Percentiles rank a stretch among this genome's conserved stretches.
Evolutionary conservation across 2,329 filamentous ascomycete species (phyloP).

Genomic region (Ustulina deusta): DNA sequence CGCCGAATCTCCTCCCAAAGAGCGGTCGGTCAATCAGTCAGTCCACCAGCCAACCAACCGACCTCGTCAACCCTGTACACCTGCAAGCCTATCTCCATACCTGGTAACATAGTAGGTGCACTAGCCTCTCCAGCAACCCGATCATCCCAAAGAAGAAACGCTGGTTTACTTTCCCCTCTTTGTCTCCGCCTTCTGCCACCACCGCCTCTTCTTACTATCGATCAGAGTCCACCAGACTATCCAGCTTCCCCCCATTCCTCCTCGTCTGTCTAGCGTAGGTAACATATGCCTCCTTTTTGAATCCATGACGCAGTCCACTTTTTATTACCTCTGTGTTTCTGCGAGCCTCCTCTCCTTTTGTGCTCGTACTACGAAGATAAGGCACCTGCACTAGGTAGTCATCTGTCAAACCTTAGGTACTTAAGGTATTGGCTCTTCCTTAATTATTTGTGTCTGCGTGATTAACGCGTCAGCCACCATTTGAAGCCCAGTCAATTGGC

Average conservation of each 20-base stretch:
- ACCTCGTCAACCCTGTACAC: conserved; percentile 6
- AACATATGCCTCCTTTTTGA: conserved; percentile 32
- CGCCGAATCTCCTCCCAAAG: conserved; percentile 15
- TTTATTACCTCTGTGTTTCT: conserved; percentile 19
- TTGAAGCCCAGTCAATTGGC: conserved; percentile 38
- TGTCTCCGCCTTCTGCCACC: conserved; percentile 29
- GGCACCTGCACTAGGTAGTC: conserved; percentile 8
- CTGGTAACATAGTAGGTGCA: background rate
- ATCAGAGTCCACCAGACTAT: background rate
- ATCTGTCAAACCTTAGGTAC: conserved; percentile 20
- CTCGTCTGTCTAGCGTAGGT: conserved; percentile 20
- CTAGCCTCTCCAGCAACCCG: conserved; percentile 17
- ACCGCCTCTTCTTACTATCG: conserved; percentile 1
- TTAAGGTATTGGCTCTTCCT: conserved; percentile 32
- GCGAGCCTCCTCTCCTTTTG: conserved; percentile 13
- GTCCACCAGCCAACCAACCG: conserved; percentile 7
- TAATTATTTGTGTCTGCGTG: conserved; percentile 31
- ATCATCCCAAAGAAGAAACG: conserved; percentile 32
- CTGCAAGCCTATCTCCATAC: conserved; percentile 6
- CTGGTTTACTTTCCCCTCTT: conserved; percentile 34
- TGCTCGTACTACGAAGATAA: conserved; percentile 18
- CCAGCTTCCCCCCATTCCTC: conserved; percentile 24
- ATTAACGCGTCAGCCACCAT: conserved; percentile 41
- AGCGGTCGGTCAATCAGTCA: conserved; percentile 33
- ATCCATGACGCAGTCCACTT: conserved; percentile 35